Evolutionary conservation across 1,284 basidiomycete genomes (phyloP), one percentile per base, ranked within the genome.

Genomic region (Cryptococcus sp.): DNA sequence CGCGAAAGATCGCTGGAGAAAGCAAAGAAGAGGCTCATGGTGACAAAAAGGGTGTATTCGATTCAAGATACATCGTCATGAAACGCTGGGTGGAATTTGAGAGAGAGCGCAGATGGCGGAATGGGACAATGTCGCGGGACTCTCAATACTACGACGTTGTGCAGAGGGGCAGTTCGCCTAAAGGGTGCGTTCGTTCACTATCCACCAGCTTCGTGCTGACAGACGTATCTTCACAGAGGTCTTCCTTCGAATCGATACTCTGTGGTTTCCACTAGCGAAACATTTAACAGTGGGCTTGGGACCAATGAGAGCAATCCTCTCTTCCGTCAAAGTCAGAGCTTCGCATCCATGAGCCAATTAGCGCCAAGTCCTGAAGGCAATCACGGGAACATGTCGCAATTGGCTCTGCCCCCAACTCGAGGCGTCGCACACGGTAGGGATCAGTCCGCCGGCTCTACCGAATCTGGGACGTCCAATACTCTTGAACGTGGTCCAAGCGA

Each of bases 41-140:
- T 38, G 91, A 91, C 73, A 96, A 94, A 80, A 89, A 93, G 60
- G 96, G 95, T 77, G 89, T 90, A 74, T 99, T 99, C 71, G 95
- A 99, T 80, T 93, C 93, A 40, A 85, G 86, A 52, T 86, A 95
- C 80, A 99, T 99, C 71, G 89, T 95, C 42, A 98, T 98, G 96
- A 99, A 98, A 83, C 86, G 93, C 50, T 99, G 95, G 95, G 91
- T 88, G 50, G 96, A 99, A 80, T 99, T 96, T 78, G 96, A 99
- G 82, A 84, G 95, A 54, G 96, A 98, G 70, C 83, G 95, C 65
- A 84, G 94, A 63, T 97, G 91, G 90, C 93, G 88, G 84, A 88
- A 81, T 68, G 92, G 92, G 17, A 86, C 85, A 10, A 85, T 88
- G 65, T 91, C 90, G 17, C 84, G 89, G 62, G 93, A 96, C 73